Percentiles rank a stretch among this genome's conserved stretches.
Evolutionary conservation across 1,139 yeast species (phyloP).

Genomic region (Magnusiomyces ingens): DNA sequence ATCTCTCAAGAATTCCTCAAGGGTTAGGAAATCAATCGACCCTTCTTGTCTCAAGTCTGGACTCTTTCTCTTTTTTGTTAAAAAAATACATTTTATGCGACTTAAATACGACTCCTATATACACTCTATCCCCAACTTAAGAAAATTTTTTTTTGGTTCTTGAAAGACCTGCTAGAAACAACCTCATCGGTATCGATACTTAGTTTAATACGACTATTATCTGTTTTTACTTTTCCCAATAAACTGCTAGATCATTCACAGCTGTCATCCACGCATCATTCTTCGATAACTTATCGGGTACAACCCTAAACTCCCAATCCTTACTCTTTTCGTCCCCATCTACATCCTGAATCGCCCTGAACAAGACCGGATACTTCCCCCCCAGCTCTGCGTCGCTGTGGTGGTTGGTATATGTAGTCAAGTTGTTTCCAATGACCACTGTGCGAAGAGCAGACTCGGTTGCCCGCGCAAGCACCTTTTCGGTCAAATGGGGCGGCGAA

Average conservation of each 20-base stretch:
- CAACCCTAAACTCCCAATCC: constrained; percentile 17
- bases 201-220: background rate
- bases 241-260: constrained; percentile 32
- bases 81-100: no score
- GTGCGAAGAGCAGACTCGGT: constrained; percentile 29
- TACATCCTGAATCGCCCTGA: constrained; percentile 12
- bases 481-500: constrained; percentile 59
- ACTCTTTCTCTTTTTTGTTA: no score
- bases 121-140: no score
- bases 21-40: no score
- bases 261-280: constrained; percentile 32
- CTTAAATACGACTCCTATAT: no score
- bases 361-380: constrained; percentile 20
- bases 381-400: constrained; percentile 18
- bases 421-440: constrained; percentile 33
- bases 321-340: background rate
- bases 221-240: constrained; percentile 15
- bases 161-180: no score
- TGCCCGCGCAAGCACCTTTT: constrained; percentile 34
- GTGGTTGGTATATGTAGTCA: constrained; percentile 25
- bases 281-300: constrained; percentile 21
- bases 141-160: no score
- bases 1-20: no score
- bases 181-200: no score
- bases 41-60: no score